Evolutionary conservation across 1,284 basidiomycete species (phyloP), one percentile per base, ranked within the genome.

Genomic region (Sporisorium graminicola): DNA sequence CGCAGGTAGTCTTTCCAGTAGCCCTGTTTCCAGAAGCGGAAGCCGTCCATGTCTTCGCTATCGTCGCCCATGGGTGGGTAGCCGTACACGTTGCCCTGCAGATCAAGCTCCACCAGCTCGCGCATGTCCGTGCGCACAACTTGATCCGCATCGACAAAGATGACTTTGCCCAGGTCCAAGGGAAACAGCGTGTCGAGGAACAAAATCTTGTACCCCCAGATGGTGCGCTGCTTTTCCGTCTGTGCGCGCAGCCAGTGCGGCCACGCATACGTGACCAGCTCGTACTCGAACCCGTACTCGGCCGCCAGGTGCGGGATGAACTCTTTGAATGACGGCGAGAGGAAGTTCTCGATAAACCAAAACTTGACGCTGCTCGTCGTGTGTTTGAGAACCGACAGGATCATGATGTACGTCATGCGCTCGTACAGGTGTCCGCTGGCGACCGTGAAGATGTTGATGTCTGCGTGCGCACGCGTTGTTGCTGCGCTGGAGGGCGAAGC

Each of bases 341-440:
- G 89, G 90, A 98, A 99, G 87, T 99, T 99, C 84, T 98, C 94
- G 78, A 99, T 98, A 87, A 99, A 98, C 96, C 96, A 99, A 87
- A 99, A 99, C 86, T 99, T 99, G 86, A 98, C 95, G 26, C 90
- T 92, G 80, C 91, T 92, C 35, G 94, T 90, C 3, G 96, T 99
- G 84, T 99, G 95, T 61, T 91, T 91, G 78, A 99, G 89, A 26
- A 99, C 97, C 3, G 93, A 95, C 42, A 98, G 89, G 68, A 98
- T 94, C 96, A 99, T 99, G 87, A 99, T 97, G 27, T 94, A 95
- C 0, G 92, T 95, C 87, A 99, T 98, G 16, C 96, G 92, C 90
- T 99, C 96, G 82, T 99, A 99, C 5, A 99, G 88, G 57, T 98
- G 88, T 0, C 97, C 96, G 5, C 94, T 97, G 14, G 97, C 97